Evolutionary conservation across 163 green algal genomes (phyloP).

Genomic region (Prototheca cutis): DNA sequence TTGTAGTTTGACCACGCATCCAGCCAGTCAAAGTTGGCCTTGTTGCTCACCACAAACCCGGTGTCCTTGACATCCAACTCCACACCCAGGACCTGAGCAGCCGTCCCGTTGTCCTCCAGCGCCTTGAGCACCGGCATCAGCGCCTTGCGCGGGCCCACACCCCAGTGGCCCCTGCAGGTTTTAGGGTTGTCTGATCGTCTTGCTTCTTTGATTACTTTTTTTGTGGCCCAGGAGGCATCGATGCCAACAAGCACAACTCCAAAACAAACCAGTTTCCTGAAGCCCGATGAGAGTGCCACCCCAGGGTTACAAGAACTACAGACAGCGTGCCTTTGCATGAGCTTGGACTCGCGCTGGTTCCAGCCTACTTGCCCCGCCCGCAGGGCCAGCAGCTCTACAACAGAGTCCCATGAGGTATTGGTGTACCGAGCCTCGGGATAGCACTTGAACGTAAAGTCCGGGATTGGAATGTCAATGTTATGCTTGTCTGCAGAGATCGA

Average conservation of each 20-base stretch:
- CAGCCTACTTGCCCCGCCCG: conserved; percentile 17
- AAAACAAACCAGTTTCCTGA: no score
- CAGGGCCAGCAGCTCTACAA: conserved; percentile 14
- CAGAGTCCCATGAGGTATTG: conserved; percentile 20
- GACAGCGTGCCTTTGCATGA: no score
- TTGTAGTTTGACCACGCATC: conserved; percentile 26
- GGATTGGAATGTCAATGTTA: conserved; percentile 14
- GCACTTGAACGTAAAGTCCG: conserved; percentile 28
- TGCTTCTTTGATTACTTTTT: no score
- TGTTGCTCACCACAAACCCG: conserved; percentile 13
- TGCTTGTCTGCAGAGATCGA: not conserved
- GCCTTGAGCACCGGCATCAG: conserved; percentile 23
- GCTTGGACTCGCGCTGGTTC: conserved; percentile 1
- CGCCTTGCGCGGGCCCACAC: conserved; percentile 13
- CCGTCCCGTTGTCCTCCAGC: not conserved
- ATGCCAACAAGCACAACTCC: no score
- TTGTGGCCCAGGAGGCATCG: no score
- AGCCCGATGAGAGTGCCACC: no score
- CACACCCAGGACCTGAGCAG: conserved; percentile 12
- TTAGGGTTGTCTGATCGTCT: no score
- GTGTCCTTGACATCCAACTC: conserved; percentile 23
- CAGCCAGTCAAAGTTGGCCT: conserved; percentile 18
- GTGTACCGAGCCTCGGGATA: conserved; percentile 26
- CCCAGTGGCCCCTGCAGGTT: no score
- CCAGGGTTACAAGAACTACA: no score